These are phyloP conservation scores for Thielaviopsis euricoi DNA, from an alignment of 2,329 filamentous ascomycete species.

Conservation along the genomic window DNA sequence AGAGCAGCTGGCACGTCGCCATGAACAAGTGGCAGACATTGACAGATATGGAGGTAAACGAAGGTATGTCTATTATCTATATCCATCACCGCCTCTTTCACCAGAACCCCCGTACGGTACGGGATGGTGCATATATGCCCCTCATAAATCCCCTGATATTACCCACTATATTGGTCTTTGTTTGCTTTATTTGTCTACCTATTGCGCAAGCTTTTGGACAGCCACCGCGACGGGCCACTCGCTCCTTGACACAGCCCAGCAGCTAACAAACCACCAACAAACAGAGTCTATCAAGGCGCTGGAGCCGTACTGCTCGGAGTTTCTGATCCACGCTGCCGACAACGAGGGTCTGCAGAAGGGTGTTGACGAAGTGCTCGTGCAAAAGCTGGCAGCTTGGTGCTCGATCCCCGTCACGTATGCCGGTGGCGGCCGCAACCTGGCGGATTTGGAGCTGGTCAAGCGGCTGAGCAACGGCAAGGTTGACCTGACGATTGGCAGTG, in stretches of 20 bases:
- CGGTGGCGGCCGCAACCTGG: slow-evolving; percentile 69
- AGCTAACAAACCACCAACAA: slow-evolving; percentile 1
- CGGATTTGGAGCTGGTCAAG: slow-evolving; percentile 72
- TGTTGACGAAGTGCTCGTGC: slow-evolving; percentile 73
- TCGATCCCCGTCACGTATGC: slow-evolving; percentile 90
- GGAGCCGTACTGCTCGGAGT: slow-evolving; percentile 88
- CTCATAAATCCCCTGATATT: too few species aligned
- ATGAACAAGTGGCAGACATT: slow-evolving; percentile 99
- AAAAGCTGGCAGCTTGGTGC: slow-evolving; percentile 67
- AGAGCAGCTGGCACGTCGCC: slow-evolving; percentile 77
- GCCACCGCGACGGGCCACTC: too few species aligned
- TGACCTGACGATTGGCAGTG: slow-evolving; percentile 91
- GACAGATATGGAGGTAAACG: slow-evolving; percentile 84
- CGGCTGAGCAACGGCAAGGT: slow-evolving; percentile 62
- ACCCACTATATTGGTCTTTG: too few species aligned
- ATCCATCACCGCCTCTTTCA: too few species aligned
- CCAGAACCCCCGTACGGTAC: too few species aligned
- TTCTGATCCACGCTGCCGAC: slow-evolving; percentile 92
- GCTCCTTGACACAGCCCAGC: too few species aligned
- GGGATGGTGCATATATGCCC: too few species aligned
- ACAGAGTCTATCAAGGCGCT: slow-evolving; percentile 64
- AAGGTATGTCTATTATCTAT: slow-evolving; percentile 37
- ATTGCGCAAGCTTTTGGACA: too few species aligned
- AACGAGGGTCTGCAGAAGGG: slow-evolving; percentile 87
- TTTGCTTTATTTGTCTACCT: too few species aligned